Evolutionary conservation across 169 alveolate genomes (phyloP).

Genomic region (Plasmodium vivax): DNA sequence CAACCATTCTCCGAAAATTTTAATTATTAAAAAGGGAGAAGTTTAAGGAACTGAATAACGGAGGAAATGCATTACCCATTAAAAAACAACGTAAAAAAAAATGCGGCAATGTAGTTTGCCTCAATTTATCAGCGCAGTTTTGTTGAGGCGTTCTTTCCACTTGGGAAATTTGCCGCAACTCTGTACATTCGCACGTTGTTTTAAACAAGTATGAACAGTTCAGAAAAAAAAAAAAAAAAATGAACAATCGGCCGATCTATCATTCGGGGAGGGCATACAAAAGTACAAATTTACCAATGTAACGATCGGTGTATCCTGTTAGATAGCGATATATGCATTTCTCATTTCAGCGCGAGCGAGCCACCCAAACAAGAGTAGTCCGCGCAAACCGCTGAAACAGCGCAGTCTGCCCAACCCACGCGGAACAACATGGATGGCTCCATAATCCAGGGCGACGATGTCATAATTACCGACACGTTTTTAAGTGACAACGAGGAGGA

Average conservation of each 20-base stretch:
- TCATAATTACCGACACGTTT: conserved; percentile 37
- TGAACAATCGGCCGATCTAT: not conserved
- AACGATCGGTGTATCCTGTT: not conserved
- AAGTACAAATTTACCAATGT: not conserved
- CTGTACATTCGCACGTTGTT: not conserved
- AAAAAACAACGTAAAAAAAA: not conserved
- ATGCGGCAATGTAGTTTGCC: not conserved
- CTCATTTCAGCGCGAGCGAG: not conserved
- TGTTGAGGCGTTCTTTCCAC: not conserved
- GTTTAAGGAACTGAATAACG: not conserved
- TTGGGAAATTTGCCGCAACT: not conserved
- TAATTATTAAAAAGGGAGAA: not conserved
- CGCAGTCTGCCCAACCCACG: not conserved
- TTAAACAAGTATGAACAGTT: not conserved
- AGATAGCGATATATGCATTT: not conserved
- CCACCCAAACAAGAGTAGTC: not conserved
- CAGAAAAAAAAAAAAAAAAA: conserved; percentile 4
- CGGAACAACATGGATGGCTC: conserved; percentile 9
- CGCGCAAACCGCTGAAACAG: not conserved
- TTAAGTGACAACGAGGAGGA: conserved; percentile 31
- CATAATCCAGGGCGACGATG: conserved; percentile 27
- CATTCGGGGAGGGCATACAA: not conserved
- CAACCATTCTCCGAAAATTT: not conserved
- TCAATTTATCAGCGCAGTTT: not conserved
- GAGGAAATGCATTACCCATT: not conserved